Percentiles rank a stretch among this genome's conserved stretches.
Evolutionary conservation across 1,284 basidiomycete genomes (phyloP).

Genomic region (Stereum hirsutum): DNA sequence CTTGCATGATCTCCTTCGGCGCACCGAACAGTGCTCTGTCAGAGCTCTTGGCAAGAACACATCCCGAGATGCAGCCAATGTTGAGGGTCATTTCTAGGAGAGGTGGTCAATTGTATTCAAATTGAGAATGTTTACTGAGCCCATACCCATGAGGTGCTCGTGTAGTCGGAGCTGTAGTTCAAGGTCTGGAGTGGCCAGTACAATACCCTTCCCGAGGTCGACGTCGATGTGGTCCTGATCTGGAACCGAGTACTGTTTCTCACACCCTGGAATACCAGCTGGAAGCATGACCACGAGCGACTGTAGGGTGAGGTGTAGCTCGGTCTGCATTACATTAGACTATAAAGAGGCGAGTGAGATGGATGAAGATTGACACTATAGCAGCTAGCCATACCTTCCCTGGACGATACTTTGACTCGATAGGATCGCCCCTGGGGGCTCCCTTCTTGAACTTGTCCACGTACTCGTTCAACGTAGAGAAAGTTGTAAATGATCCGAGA

Average conservation of each 20-base stretch:
- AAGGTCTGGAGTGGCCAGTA: conserved; percentile 55
- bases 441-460: conserved; percentile 55
- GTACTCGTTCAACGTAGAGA: conserved; percentile 80
- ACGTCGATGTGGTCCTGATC: conserved; percentile 15
- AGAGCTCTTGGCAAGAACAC: conserved; percentile 37
- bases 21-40: conserved; percentile 31
- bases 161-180: conserved; percentile 73
- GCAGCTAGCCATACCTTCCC: conserved; percentile 36
- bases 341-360: conserved; percentile 19
- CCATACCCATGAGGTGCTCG: conserved; percentile 81
- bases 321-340: conserved; percentile 78
- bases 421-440: conserved; percentile 68
- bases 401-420: conserved; percentile 69
- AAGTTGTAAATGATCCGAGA: conserved; percentile 87
- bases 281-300: conserved; percentile 58
- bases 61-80: conserved; percentile 46
- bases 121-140: conserved; percentile 1
- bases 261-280: conserved; percentile 68
- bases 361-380: neutral
- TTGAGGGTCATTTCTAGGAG: conserved; percentile 72
- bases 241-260: conserved; percentile 22
- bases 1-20: conserved; percentile 14
- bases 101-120: conserved; percentile 7
- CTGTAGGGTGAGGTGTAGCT: conserved; percentile 47
- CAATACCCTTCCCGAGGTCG: conserved; percentile 44